Evolutionary conservation across 805 yeast genomes (phyloP), one percentile per base, ranked within the genome.

Genomic region (Huiozyma sinensis): DNA sequence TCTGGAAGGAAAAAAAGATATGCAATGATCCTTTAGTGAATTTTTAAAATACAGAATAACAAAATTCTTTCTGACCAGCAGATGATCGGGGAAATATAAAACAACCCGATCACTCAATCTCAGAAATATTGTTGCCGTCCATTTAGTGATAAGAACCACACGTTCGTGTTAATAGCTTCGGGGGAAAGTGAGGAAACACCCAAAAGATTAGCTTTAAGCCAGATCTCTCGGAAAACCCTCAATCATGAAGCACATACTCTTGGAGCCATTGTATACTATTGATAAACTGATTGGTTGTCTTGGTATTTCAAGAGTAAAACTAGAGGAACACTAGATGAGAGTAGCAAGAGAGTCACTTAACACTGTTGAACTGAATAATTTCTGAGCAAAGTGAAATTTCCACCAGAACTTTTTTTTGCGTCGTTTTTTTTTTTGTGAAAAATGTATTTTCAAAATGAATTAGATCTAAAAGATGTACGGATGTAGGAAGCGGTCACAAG

Each of bases 191-290:
- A 17, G 24, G 24, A 17, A 17, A 17, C 24, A 17, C 4, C 24
- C 24, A 17, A 17, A 17, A 17, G 24, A 17, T 17, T 17, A 17
- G 24, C 24, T 2, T 3, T 17, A 17, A 17, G 24, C 24, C 24
- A 17, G 24, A 17, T 17, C 24, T 17, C 24, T 17, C 24, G 24
- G 24, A 17, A 17, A 17, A 17, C 24, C 24, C 24, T 17, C 24
- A 17, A 17, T 17, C 24, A 17, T 17, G 24, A 17, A 13, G 28
- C 67, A 83, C 92, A 72, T 83, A 83, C 92, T 72, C 80, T 82
- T 81, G 94, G 94, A 80, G 94, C 94, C 94, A 84, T 53, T 53
- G 47, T 50, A 33, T 36, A 31, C 9, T 2, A 11, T 31, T 31
- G 33, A 9, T 31, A 9, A 11, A 11, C 9, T 17, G n/a, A 5